A percentile compares a stretch with the other conserved stretches of the same genome.
Evolutionary conservation across 2,329 filamentous ascomycete genomes (phyloP).

Genomic region (Hymenoscyphus linearis): DNA sequence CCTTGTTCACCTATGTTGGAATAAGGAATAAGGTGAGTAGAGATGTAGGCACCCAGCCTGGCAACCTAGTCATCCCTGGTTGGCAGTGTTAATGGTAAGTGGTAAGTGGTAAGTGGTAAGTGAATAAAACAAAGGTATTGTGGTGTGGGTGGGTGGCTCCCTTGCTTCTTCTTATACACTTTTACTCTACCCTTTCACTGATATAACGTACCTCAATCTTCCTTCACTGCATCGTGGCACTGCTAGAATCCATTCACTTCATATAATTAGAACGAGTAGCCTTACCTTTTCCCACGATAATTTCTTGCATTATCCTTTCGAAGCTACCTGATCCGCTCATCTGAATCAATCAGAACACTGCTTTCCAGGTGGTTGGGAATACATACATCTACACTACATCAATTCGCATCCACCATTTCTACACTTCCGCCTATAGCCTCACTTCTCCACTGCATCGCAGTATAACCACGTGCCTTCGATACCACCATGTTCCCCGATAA

Average conservation of each 20-base stretch:
- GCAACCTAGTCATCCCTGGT: neutral
- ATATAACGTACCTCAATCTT: neutral
- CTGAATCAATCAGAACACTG: neutral
- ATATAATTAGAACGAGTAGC: neutral
- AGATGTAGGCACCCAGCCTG: neutral
- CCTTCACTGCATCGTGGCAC: neutral
- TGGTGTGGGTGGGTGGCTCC: neutral
- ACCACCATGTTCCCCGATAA: slow-evolving; percentile 21
- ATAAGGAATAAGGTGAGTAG: neutral
- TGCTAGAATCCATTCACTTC: neutral
- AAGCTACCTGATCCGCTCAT: neutral
- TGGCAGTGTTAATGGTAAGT: neutral
- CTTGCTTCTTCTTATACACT: neutral
- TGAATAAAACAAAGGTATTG: neutral
- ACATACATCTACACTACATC: neutral
- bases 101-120: neutral
- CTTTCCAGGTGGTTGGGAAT: neutral
- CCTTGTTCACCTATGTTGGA: neutral
- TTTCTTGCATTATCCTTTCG: neutral
- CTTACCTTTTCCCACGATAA: neutral
- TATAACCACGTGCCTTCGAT: slow-evolving; percentile 6
- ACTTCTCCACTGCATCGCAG: slow-evolving; percentile 2
- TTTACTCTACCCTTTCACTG: neutral
- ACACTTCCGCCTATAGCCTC: neutral
- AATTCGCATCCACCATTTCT: neutral